Evolutionary conservation across 1,139 yeast genomes (phyloP), one percentile per base, ranked within the genome.

Genomic region (Pichia sp.): DNA sequence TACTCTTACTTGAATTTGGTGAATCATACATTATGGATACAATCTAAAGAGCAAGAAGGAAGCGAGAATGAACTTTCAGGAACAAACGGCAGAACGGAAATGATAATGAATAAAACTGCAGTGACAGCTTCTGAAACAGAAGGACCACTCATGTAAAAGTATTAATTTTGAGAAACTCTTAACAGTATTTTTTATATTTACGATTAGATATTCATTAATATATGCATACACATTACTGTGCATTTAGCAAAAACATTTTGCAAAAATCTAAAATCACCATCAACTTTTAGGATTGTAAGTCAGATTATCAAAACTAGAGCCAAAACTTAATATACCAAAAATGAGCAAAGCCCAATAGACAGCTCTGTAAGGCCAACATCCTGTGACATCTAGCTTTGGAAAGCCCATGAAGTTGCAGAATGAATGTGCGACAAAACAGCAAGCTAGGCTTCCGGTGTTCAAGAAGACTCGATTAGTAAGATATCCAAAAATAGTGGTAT

Each of bases 1-100:
- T 93, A 93, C 67, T 95, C 98, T 0, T 93, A 93, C 70, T 78
- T 93, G 74, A 93, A 93, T 65, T 74, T 93, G 68, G 96, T 93
- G 53, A 95, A 93, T 68, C 97, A 91, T 62, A 85, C 93, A 7
- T 73, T 86, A 60, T 88, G 85, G 67, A 69, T 86, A 58, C 91
- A 86, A 62, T 89, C 83, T 41, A 65, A 63, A 41, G 61, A 60
- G 48, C 63, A 62, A 40, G 63, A 62, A 23, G 52, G 51, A 25
- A 48, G 42, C 21, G 51, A 13, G 10, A 28, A 30, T 36, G 31
- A 22, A 22, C 19, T n/a, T 34, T 43, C 50, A 47, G 39, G 60
- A 55, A 36, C 49, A 40, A n/a, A 10, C 30, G 30, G 26, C 31
- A 25, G 36, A 31, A 8, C 13, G 13, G 36, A 31, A 13, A n/a